Percentiles rank a stretch among this genome's conserved stretches.
These are phyloP conservation scores for Beauveria bassiana DNA, from an alignment of 2,329 filamentous ascomycete species.

Conservation along the genomic window DNA sequence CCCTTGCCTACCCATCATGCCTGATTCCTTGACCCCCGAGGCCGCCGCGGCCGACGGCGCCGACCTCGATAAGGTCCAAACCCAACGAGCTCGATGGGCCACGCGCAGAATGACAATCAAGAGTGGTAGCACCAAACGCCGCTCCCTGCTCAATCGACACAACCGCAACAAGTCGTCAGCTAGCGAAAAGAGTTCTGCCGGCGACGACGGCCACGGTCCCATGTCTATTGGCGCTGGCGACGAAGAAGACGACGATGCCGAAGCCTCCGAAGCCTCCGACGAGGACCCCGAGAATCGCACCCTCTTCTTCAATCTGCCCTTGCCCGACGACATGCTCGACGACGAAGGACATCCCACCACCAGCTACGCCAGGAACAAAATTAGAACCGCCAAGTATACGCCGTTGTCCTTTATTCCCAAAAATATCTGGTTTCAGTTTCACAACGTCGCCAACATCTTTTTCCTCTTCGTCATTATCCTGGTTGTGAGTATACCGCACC, in stretches of 20 bases:
- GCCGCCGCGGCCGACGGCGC: conserved; percentile 15
- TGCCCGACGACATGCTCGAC: conserved; percentile 68
- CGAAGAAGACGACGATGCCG: conserved; percentile 20
- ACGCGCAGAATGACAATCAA: conserved; percentile 78
- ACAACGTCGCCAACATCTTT: conserved; percentile 97
- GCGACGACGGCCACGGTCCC: conserved; percentile 32
- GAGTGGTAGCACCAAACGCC: conserved; percentile 69
- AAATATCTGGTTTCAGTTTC: conserved; percentile 96
- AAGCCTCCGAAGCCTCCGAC: conserved; percentile 27
- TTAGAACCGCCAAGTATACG: conserved; percentile 95
- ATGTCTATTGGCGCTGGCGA: conserved; percentile 21
- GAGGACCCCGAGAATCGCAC: conserved; percentile 42
- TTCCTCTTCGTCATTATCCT: conserved; percentile 96
- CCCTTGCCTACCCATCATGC: conserved; percentile 22
- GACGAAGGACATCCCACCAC: conserved; percentile 68
- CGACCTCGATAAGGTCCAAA: conserved; percentile 26
- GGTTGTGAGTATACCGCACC: conserved; percentile 54
- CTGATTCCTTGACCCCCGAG: conserved; percentile 22
- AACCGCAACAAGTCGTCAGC: conserved; percentile 54
- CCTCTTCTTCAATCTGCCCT: conserved; percentile 78
- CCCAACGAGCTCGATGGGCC: conserved; percentile 86
- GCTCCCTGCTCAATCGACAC: conserved; percentile 71
- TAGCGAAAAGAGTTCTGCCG: conserved; percentile 58
- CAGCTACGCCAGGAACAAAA: conserved; percentile 84
- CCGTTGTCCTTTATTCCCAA: conserved; percentile 91